These are phyloP conservation scores for Solanum chiquidenum DNA, from an alignment of 257 asterid species.

Conservation along the genomic window DNA sequence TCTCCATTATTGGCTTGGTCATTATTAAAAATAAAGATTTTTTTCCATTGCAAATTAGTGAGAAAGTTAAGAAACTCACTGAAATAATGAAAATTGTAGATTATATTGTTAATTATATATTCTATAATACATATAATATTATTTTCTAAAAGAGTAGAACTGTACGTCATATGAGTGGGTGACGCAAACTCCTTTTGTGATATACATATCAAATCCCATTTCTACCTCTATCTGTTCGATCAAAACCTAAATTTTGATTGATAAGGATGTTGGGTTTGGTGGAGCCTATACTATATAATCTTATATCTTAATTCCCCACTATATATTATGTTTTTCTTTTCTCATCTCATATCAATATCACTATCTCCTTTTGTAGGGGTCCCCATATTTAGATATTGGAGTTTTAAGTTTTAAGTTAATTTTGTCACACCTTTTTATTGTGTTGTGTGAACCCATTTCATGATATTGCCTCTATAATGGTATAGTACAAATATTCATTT, in stretches of 20 bases:
- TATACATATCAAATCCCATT: neutral
- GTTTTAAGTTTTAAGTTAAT: neutral
- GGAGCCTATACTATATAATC: neutral
- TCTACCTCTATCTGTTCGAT: neutral
- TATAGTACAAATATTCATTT: neutral
- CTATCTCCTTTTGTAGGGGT: neutral
- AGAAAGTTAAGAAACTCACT: no score
- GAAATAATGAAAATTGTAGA: no score
- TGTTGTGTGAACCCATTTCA: neutral
- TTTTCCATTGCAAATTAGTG: no score
- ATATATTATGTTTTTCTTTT: neutral
- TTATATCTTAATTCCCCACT: neutral
- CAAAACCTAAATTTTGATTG: conserved; percentile 1
- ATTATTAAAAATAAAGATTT: no score
- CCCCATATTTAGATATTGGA: neutral
- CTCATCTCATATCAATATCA: neutral
- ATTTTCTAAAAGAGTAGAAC: neutral
- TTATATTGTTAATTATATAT: no score
- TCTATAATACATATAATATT: neutral
- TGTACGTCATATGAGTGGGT: neutral
- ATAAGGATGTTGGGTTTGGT: neutral
- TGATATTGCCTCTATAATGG: neutral
- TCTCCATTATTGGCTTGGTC: no score
- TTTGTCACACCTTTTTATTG: neutral
- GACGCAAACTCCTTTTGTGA: neutral